Evolutionary conservation across 2,329 filamentous ascomycete genomes (phyloP).

Genomic region (Beauveria rudraprayagi): DNA sequence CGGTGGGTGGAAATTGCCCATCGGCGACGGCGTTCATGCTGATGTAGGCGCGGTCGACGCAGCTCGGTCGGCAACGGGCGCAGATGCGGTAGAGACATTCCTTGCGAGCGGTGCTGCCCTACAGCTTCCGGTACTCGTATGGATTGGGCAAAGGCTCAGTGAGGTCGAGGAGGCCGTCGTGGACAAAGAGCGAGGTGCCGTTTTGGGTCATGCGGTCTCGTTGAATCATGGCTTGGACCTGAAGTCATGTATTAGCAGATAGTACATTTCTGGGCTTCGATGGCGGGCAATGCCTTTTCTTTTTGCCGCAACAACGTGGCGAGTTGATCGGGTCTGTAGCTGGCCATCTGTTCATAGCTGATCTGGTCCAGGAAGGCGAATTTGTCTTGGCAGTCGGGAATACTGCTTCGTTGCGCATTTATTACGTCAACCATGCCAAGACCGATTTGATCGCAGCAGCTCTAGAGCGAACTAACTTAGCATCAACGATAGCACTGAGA

Average conservation of each 20-base stretch:
- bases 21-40: constrained; percentile 42
- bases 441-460: constrained; percentile 27
- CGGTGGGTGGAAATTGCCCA: constrained; percentile 41
- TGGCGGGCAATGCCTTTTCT: constrained; percentile 32
- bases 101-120: constrained; percentile 27
- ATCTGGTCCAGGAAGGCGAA: constrained; percentile 39
- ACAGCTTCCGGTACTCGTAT: constrained; percentile 25
- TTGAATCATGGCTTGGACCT: constrained; percentile 28
- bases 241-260: constrained; percentile 10
- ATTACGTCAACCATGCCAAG: constrained; percentile 24
- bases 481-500: not conserved
- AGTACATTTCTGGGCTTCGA: not conserved
- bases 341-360: constrained; percentile 30
- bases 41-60: constrained; percentile 36
- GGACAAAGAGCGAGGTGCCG: constrained; percentile 17
- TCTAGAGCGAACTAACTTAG: constrained; percentile 5
- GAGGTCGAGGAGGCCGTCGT: constrained; percentile 14
- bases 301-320: constrained; percentile 41
- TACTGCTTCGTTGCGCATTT: constrained; percentile 29
- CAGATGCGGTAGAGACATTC: constrained; percentile 47
- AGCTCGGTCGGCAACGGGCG: constrained; percentile 37
- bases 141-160: constrained; percentile 12
- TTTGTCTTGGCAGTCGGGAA: constrained; percentile 33
- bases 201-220: constrained; percentile 20
- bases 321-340: constrained; percentile 41